Conservation (phyloP, 169 alveolate species). For the Plasmodium coatneyi region DNA sequence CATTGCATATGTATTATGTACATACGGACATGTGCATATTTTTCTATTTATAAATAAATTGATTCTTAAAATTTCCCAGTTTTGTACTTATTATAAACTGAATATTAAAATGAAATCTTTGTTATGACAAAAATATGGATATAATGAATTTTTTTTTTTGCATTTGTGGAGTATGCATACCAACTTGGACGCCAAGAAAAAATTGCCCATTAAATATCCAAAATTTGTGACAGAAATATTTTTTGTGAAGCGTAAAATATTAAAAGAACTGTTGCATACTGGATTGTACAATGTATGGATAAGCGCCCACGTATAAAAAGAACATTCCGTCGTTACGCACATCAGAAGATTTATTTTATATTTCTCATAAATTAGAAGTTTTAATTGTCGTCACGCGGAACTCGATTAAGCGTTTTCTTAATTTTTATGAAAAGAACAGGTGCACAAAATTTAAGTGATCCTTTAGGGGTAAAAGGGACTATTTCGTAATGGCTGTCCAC, state of each 20-base stretch:
- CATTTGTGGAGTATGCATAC: not conserved
- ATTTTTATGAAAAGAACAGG: not conserved
- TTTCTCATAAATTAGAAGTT: not conserved
- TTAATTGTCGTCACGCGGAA: not conserved
- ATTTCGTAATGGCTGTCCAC: not conserved
- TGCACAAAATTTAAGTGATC: not conserved
- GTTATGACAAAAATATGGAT: not conserved
- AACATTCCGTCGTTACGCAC: not conserved
- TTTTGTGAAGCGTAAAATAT: not conserved
- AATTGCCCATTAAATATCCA: not conserved
- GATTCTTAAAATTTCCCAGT: not conserved
- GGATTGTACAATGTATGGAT: not conserved
- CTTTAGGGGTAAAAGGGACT: not conserved
- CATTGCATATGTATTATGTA: not conserved
- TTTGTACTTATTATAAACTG: not conserved
- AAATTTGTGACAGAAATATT: not conserved
- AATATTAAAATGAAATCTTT: not conserved
- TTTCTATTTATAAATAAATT: not conserved
- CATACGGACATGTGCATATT: not conserved
- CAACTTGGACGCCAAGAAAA: not conserved
- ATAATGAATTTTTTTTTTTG: not conserved
- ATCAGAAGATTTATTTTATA: not conserved
- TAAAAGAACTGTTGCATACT: not conserved
- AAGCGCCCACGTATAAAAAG: not conserved
- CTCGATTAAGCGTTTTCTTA: not conserved